phyloP scores from a whole-genome alignment of 1,139 yeast species.

The Nakaseomyces delphensis region DNA sequence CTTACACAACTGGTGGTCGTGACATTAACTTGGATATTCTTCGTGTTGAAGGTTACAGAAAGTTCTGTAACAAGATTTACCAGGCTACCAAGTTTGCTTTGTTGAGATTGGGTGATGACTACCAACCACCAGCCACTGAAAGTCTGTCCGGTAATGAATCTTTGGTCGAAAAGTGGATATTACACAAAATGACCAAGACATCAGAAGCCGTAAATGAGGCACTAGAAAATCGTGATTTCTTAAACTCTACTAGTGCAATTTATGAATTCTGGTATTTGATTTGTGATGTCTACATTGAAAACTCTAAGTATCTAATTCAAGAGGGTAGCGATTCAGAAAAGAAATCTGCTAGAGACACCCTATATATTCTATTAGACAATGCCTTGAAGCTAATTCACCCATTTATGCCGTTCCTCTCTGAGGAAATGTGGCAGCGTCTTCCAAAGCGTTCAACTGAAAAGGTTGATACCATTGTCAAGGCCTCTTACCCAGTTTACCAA shows the following conservation, averaged over 20 bases:
- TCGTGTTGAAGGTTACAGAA: conserved; percentile 98
- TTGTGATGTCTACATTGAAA: conserved; percentile 96
- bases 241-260: conserved; percentile 75
- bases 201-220: conserved; percentile 56
- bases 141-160: conserved; percentile 71
- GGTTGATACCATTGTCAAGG: conserved; percentile 65
- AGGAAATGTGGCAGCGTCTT: conserved; percentile 98
- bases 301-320: conserved; percentile 83
- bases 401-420: conserved; percentile 94
- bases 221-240: conserved; percentile 79
- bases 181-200: conserved; percentile 72
- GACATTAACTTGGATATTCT: conserved; percentile 92
- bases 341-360: conserved; percentile 85
- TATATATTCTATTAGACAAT: conserved; percentile 85
- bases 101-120: conserved; percentile 85
- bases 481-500: conserved; percentile 65
- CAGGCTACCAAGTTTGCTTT: conserved; percentile 97
- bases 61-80: conserved; percentile 98
- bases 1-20: conserved; percentile 97
- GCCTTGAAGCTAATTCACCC: conserved; percentile 93
- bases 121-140: conserved; percentile 62
- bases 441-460: conserved; percentile 76
- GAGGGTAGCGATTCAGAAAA: conserved; percentile 83
- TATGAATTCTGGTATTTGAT: conserved; percentile 93
- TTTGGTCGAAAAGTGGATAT: conserved; percentile 92